Conservation (phyloP, 768 basidiomycete species). For the Candolleomyces efflorescens region DNA sequence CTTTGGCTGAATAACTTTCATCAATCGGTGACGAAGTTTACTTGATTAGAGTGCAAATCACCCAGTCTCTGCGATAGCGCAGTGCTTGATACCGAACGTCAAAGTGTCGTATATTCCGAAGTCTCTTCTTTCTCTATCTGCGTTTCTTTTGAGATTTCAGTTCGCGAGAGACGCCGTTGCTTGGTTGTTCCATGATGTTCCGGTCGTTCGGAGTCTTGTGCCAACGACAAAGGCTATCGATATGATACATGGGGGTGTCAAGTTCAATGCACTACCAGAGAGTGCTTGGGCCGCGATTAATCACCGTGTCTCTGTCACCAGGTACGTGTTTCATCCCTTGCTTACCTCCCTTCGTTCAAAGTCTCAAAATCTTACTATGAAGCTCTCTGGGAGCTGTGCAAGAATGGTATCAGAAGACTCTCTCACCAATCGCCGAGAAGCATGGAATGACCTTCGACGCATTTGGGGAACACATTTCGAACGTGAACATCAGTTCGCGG, state of each 20-base stretch:
- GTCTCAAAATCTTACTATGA: not conserved
- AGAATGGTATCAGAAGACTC: constrained; percentile 38
- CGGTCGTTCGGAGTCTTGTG: constrained; percentile 38
- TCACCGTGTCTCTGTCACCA: constrained; percentile 62
- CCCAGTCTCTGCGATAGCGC: not conserved
- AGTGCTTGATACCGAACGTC: not conserved
- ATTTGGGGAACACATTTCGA: constrained; percentile 41
- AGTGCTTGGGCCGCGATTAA: constrained; percentile 64
- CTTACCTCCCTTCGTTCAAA: not conserved
- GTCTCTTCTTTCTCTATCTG: not conserved
- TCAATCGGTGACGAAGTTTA: not conserved
- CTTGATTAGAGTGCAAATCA: not conserved
- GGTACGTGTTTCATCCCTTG: constrained; percentile 29
- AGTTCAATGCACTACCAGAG: constrained; percentile 79
- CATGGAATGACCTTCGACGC: constrained; percentile 57
- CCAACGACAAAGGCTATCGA: constrained; percentile 80
- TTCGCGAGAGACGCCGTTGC: not conserved
- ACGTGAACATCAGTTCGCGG: constrained; percentile 23
- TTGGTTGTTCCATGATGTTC: not conserved
- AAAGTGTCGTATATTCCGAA: not conserved
- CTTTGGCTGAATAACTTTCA: not conserved
- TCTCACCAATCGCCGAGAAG: constrained; percentile 41
- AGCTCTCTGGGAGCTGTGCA: constrained; percentile 42
- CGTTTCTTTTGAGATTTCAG: not conserved
- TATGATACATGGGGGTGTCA: constrained; percentile 61